Percentiles rank a stretch among this genome's conserved stretches.
These are phyloP conservation scores for maize (Zea mays) DNA, from an alignment of 176 grass and related monocot genomes.

Conservation along the genomic window Zm-B73-REFERENCE-NAM-5.0 NC_050103.1:163182001-163182500, in stretches of 20 bases:
- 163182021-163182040: neutral
- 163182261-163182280: neutral
- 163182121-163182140: conserved; percentile 46
- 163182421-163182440: conserved; percentile 96
- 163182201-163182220: conserved; percentile 34
- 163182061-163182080: neutral
- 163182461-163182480: neutral
- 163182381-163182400: conserved; percentile 81
- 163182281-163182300: too few species aligned
- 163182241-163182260: neutral
- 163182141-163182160: conserved; percentile 1
- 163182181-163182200: conserved; percentile 13
- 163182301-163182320: neutral
- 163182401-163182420: conserved; percentile 96
- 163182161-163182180: neutral
- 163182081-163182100: neutral
- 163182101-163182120: neutral
- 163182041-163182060: neutral
- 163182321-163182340: conserved; percentile 62
- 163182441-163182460: conserved; percentile 54
- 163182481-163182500: neutral
- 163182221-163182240: neutral
- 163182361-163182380: conserved; percentile 84
- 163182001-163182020: neutral
- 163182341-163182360: conserved; percentile 71